Conservation (phyloP, 2,329 filamentous ascomycete genomes). For the Emergomyces orientalis region DNA sequence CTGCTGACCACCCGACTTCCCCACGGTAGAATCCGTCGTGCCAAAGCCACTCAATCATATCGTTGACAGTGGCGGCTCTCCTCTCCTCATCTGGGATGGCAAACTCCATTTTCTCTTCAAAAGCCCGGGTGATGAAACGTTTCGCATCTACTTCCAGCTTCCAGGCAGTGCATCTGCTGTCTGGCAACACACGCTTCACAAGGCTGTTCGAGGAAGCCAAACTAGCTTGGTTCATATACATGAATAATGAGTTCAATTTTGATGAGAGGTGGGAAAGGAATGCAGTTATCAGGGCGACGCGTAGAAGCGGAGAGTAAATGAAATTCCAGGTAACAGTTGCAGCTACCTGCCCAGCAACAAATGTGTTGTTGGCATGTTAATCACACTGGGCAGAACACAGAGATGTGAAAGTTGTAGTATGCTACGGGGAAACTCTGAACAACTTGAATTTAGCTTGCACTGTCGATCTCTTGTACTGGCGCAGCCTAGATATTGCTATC, state of each 20-base stretch:
- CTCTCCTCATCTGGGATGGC: background rate
- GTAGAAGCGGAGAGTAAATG: background rate
- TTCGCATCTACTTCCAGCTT: background rate
- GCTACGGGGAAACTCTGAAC: background rate
- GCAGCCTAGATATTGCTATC: background rate
- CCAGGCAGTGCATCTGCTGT: background rate
- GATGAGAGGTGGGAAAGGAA: background rate
- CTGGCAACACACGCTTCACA: background rate
- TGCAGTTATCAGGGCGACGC: background rate
- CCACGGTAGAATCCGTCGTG: slow-evolving; percentile 13
- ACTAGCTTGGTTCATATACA: background rate
- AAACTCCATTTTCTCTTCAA: background rate
- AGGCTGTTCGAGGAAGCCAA: background rate
- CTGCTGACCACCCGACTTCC: slow-evolving; percentile 12
- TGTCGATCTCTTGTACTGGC: background rate
- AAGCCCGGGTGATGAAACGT: background rate
- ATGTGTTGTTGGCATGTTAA: background rate
- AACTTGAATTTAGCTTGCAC: background rate
- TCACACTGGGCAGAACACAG: background rate
- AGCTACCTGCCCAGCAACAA: background rate
- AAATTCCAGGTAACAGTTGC: background rate
- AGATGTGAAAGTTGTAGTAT: background rate
- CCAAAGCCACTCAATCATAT: slow-evolving; percentile 16
- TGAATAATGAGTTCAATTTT: background rate
- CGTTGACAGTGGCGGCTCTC: slow-evolving; percentile 7